Percentiles rank a stretch among this genome's conserved stretches.
These are phyloP conservation scores for Huntiella omanensis DNA, from an alignment of 2,329 filamentous ascomycete genomes.

Conservation along the genomic window DNA sequence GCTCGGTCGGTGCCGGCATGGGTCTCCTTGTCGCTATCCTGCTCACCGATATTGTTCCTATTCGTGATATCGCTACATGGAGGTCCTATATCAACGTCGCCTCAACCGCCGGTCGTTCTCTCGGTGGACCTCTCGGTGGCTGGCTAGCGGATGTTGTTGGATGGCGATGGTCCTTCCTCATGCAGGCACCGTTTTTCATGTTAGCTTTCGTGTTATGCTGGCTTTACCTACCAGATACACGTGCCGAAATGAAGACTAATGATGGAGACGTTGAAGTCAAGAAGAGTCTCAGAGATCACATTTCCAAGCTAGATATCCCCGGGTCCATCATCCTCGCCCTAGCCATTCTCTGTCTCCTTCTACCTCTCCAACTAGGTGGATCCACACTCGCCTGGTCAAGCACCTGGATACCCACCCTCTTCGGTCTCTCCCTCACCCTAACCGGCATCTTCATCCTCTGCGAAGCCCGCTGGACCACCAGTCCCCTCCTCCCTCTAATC, in stretches of 20 bases:
- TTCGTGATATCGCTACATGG: slow-evolving; percentile 34
- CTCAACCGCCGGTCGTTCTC: slow-evolving; percentile 29
- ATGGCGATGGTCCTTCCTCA: slow-evolving; percentile 48
- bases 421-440: slow-evolving; percentile 22
- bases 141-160: slow-evolving; percentile 44
- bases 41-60: slow-evolving; percentile 32
- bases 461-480: slow-evolving; percentile 27
- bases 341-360: slow-evolving; percentile 37
- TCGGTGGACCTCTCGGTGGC: slow-evolving; percentile 38
- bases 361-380: slow-evolving; percentile 35
- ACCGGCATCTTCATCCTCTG: slow-evolving; percentile 26
- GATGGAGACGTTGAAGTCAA: no score
- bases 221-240: slow-evolving; percentile 27
- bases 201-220: slow-evolving; percentile 34
- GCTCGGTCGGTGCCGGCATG: slow-evolving; percentile 32
- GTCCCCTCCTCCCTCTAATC: slow-evolving; percentile 40
- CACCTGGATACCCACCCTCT: slow-evolving; percentile 26
- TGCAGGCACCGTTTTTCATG: slow-evolving; percentile 40
- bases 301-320: slow-evolving; percentile 28
- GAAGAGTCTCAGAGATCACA: neutral
- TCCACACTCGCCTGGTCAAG: slow-evolving; percentile 35
- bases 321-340: slow-evolving; percentile 38
- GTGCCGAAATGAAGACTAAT: no score
- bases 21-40: slow-evolving; percentile 30
- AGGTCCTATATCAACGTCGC: slow-evolving; percentile 33